phyloP scores from a whole-genome alignment of 2,329 filamentous ascomycete species.

The Parascedosporium putredinis region DNA sequence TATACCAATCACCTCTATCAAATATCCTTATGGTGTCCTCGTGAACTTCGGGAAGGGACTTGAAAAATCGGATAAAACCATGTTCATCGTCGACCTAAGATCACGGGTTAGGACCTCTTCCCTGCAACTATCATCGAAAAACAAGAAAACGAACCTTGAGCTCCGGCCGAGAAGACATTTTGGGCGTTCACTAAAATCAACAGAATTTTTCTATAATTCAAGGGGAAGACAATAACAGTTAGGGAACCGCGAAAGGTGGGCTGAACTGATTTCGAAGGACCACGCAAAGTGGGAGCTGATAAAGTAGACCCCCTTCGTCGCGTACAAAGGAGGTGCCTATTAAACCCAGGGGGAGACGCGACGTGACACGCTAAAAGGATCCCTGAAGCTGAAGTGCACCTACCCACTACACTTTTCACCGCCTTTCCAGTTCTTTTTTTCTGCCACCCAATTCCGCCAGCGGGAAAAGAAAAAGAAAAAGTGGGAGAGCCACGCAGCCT shows the following conservation, averaged over 20 bases:
- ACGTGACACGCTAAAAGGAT: conserved; percentile 5
- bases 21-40: conserved; percentile 80
- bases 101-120: background rate
- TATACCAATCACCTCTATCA: conserved; percentile 91
- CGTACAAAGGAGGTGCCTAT: conserved; percentile 3
- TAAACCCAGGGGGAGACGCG: conserved; percentile 8
- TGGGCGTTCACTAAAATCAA: too few species aligned
- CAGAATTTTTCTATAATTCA: background rate
- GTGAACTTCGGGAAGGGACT: conserved; percentile 62
- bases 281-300: background rate
- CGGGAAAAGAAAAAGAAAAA: background rate
- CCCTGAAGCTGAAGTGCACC: background rate
- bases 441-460: background rate
- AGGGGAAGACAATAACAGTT: background rate
- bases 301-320: background rate
- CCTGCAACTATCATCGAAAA: background rate
- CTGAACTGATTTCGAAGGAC: too few species aligned
- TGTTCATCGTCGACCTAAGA: conserved; percentile 84
- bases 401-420: background rate
- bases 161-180: conserved; percentile 62
- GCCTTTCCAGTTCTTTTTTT: conserved; percentile 1
- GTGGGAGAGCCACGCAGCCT: too few species aligned
- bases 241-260: too few species aligned
- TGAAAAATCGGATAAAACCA: conserved; percentile 95
- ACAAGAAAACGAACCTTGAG: conserved; percentile 44